Evolutionary conservation across 495 filamentous ascomycete species (phyloP).

Genomic region (Penicillium canescens): DNA sequence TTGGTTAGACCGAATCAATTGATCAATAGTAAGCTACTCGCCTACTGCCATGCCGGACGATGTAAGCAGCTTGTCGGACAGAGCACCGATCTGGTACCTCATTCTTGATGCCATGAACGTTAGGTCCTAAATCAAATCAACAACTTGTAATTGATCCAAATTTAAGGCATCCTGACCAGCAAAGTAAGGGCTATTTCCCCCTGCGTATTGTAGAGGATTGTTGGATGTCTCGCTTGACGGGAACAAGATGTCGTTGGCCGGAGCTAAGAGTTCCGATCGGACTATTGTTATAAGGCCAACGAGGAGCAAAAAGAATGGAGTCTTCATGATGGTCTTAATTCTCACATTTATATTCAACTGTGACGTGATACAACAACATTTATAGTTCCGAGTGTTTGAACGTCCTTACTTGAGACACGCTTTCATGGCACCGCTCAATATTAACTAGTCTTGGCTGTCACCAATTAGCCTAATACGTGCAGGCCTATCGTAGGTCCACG

Average conservation of each 20-base stretch:
- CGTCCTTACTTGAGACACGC: too few relatives aligned
- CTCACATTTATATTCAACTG: too few relatives aligned
- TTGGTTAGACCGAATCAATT: neutral
- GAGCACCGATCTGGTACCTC: slow-evolving; percentile 50
- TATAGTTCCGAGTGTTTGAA: too few relatives aligned
- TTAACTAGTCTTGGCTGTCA: too few relatives aligned
- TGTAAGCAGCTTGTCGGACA: slow-evolving; percentile 55
- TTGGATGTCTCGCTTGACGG: slow-evolving; percentile 22
- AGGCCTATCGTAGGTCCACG: too few relatives aligned
- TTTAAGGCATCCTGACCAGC: slow-evolving; percentile 33
- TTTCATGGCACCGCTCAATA: too few relatives aligned
- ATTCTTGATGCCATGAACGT: slow-evolving; percentile 50
- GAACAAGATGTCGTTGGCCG: slow-evolving; percentile 39
- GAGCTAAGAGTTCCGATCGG: slow-evolving; percentile 24
- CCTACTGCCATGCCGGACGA: slow-evolving; percentile 57
- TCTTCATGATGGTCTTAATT: too few relatives aligned
- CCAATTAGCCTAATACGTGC: too few relatives aligned
- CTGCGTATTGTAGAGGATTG: slow-evolving; percentile 47
- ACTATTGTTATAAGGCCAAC: neutral
- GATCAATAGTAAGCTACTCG: slow-evolving; percentile 19
- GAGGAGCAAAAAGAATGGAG: too few relatives aligned
- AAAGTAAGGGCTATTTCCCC: slow-evolving; percentile 56
- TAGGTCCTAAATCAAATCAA: slow-evolving; percentile 16
- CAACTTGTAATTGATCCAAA: too few relatives aligned
- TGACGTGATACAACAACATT: too few relatives aligned